Evolutionary conservation across 495 filamentous ascomycete species (phyloP), one percentile per base, ranked within the genome.

Genomic region (Podospora conica): DNA sequence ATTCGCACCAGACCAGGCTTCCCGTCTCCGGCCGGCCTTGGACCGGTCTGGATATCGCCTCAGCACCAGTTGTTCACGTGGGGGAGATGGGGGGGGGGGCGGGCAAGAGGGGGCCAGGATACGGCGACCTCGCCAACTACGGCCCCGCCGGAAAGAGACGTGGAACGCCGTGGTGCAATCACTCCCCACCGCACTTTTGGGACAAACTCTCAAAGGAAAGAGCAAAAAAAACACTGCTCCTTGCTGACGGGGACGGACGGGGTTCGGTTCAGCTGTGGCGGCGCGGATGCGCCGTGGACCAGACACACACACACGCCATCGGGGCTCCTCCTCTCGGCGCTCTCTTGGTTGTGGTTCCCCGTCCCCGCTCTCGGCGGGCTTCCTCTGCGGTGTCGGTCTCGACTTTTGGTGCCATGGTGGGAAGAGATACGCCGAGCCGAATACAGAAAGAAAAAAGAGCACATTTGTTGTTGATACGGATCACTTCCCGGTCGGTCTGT

Each of bases 81-180:
- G 23, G 54, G 22, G 22, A 25, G 53, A 40, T 20, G 15, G 27
- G 22, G 11, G 20, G 9, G 21, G 61, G 24, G 18, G 15, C 24
- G 24, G 18, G 9, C 27, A 40, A 53, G 53, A 40, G 61, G 54
- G 27, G 27, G 54, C 28, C 53, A 25, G 11, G 33, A 61, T 27
- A 29, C 27, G 22, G 25, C 57, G 25, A 31, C 20, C 27, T 25
- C 57, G 57, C 57, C 57, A 63, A 63, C 40, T 22, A 55, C 28
- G 22, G 28, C 23, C 48, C 54, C 33, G 21, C 20, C 54, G 21
- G 27, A 22, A 15, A 61, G 40, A 57, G 40, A 64, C 63, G 63
- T 64, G 63, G 63, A 64, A 23, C 12, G 63, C 55, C 28, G 54
- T 64, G 63, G 63, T 64, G 63, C 63, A 64, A 64, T 64, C 63